Percentiles rank a stretch among this genome's conserved stretches.
These are phyloP conservation scores for Trypanosoma rangeli DNA, from an alignment of 208 protist genomes.

Conservation along the genomic window DNA sequence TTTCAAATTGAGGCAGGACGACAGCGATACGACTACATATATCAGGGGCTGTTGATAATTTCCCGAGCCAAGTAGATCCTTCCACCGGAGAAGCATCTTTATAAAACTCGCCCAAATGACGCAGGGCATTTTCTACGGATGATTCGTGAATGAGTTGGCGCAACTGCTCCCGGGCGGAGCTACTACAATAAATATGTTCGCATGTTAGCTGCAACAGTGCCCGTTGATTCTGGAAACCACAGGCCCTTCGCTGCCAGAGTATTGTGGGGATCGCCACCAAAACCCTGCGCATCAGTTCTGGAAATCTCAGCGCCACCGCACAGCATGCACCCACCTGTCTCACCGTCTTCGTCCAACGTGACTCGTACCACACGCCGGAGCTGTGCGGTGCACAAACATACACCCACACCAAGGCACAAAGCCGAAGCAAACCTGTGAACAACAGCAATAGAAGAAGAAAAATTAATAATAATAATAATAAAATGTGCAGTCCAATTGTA, in stretches of 20 bases:
- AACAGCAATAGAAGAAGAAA: neutral
- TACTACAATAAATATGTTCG: slow-evolving; percentile 53
- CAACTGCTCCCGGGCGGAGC: slow-evolving; percentile 43
- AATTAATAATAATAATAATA: slow-evolving; percentile 5
- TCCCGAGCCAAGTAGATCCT: slow-evolving; percentile 25
- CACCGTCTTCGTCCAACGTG: neutral
- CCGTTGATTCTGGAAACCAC: neutral
- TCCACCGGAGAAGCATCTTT: slow-evolving; percentile 36
- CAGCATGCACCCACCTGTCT: neutral
- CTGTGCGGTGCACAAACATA: too few species aligned
- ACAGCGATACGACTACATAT: slow-evolving; percentile 29
- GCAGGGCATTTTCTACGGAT: slow-evolving; percentile 58
- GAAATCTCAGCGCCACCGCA: too few species aligned
- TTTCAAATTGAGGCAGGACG: slow-evolving; percentile 42
- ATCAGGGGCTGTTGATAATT: slow-evolving; percentile 23
- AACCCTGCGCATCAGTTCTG: slow-evolving; percentile 6
- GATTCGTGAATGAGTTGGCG: slow-evolving; percentile 63
- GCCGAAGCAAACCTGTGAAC: neutral
- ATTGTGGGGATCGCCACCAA: neutral
- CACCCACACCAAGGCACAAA: too few species aligned
- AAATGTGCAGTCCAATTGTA: neutral
- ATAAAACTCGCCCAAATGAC: slow-evolving; percentile 53
- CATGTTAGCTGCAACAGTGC: slow-evolving; percentile 30
- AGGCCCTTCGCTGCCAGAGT: slow-evolving; percentile 8
- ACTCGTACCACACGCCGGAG: neutral